phyloP scores from a whole-genome alignment of 768 basidiomycete genomes.

The Naganishia randhawae region DNA sequence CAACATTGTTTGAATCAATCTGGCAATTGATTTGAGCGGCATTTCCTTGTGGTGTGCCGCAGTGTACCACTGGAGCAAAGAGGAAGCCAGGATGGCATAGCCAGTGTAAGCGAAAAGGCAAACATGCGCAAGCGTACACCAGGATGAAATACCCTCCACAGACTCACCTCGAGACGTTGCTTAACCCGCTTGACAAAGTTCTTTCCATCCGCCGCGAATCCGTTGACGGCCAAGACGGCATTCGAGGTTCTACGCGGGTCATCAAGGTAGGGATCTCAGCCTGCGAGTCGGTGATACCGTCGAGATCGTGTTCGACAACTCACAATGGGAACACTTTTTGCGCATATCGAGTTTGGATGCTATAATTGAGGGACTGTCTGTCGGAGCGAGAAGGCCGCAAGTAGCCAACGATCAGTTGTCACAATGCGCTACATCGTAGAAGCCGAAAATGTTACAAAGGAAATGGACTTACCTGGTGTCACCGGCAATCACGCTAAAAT shows the following conservation, averaged over 20 bases:
- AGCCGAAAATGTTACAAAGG: too few species aligned
- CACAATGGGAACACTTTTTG: conserved; percentile 91
- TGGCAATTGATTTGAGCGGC: conserved; percentile 94
- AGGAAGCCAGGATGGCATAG: neutral
- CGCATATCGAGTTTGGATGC: conserved; percentile 94
- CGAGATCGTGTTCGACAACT: conserved; percentile 48
- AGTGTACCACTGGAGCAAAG: conserved; percentile 77
- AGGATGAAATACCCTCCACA: neutral
- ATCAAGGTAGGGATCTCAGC: neutral
- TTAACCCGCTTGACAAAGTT: conserved; percentile 95
- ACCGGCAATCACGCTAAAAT: conserved; percentile 90
- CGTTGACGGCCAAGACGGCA: conserved; percentile 89
- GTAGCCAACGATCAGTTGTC: too few species aligned
- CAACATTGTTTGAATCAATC: conserved; percentile 96
- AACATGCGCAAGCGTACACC: neutral
- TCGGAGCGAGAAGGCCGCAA: neutral
- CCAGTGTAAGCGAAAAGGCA: neutral
- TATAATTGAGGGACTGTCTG: conserved; percentile 87
- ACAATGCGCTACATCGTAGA: too few species aligned
- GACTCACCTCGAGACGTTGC: conserved; percentile 83
- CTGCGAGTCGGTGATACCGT: neutral
- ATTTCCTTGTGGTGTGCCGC: conserved; percentile 97
- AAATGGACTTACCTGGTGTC: conserved; percentile 63
- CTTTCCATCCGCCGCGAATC: conserved; percentile 94
- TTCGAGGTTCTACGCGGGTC: conserved; percentile 68